A percentile compares a stretch with the other conserved stretches of the same genome.
These are phyloP conservation scores for Trametes polyzona DNA, from an alignment of 1,284 basidiomycete genomes.

Conservation along the genomic window DNA sequence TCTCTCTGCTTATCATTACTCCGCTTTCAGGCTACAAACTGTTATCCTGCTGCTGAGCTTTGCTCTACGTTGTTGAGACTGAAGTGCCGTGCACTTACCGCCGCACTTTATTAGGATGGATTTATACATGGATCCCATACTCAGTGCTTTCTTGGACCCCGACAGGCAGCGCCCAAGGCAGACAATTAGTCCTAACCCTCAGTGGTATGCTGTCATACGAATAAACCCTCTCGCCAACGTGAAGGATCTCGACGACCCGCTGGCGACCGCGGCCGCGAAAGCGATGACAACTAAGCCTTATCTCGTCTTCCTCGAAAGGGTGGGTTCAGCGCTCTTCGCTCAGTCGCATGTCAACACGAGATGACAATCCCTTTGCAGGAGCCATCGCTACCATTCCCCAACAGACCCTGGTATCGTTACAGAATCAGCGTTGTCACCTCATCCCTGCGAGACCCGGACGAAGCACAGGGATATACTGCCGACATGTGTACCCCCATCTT, in stretches of 20 bases:
- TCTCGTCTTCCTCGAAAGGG: not conserved
- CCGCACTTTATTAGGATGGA: too few relatives aligned
- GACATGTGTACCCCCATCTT: conserved; percentile 15
- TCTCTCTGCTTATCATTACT: too few relatives aligned
- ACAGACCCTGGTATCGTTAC: not conserved
- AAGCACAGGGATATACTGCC: not conserved
- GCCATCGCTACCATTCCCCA: not conserved
- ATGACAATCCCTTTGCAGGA: not conserved
- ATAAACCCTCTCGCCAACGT: not conserved
- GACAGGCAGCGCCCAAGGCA: too few relatives aligned
- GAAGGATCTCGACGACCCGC: not conserved
- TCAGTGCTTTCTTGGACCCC: too few relatives aligned
- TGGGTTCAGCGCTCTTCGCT: not conserved
- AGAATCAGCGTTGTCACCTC: not conserved
- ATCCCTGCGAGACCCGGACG: not conserved
- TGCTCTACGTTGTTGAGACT: too few relatives aligned
- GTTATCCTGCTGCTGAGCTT: too few relatives aligned
- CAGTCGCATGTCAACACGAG: too few relatives aligned
- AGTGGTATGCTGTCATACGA: not conserved
- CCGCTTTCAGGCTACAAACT: too few relatives aligned
- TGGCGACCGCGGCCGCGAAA: not conserved
- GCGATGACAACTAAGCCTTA: not conserved
- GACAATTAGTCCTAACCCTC: not conserved
- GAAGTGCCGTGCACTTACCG: too few relatives aligned
- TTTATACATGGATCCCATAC: too few relatives aligned